Evolutionary conservation across 805 yeast genomes (phyloP).

Genomic region (Wickerhamomyces mucosus): DNA sequence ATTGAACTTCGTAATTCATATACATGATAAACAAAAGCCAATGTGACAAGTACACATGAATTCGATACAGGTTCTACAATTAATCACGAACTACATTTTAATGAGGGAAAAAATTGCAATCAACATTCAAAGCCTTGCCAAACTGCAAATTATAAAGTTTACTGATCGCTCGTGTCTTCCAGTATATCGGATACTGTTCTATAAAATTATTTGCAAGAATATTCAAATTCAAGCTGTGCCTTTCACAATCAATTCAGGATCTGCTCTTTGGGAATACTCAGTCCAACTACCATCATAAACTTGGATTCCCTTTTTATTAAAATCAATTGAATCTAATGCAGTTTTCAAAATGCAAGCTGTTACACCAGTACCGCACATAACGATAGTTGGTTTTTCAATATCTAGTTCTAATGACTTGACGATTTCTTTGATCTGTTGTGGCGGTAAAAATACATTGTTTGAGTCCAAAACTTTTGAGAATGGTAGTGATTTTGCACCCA

Average conservation of each 20-base stretch:
- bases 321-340: slow-evolving; percentile 54
- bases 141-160: too few relatives aligned
- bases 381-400: slow-evolving; percentile 56
- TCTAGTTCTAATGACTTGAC: slow-evolving; percentile 31
- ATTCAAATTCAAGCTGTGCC: too few relatives aligned
- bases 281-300: slow-evolving; percentile 88
- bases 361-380: slow-evolving; percentile 95
- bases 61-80: too few relatives aligned
- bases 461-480: slow-evolving; percentile 50
- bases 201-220: too few relatives aligned
- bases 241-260: slow-evolving; percentile 41
- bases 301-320: slow-evolving; percentile 33
- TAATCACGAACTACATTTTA: too few relatives aligned
- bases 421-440: slow-evolving; percentile 34
- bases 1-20: too few relatives aligned
- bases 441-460: slow-evolving; percentile 35
- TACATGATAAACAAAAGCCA: too few relatives aligned
- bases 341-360: slow-evolving; percentile 82
- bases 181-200: too few relatives aligned
- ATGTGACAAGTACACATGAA: too few relatives aligned
- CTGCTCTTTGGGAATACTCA: slow-evolving; percentile 79
- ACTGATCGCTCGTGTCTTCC: too few relatives aligned
- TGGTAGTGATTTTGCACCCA: slow-evolving; percentile 72
- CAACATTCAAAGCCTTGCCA: too few relatives aligned
- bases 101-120: too few relatives aligned